Percentiles rank a stretch among this genome's conserved stretches.
Evolutionary conservation across 805 yeast genomes (phyloP).

Genomic region (Ogataea methanolica): DNA sequence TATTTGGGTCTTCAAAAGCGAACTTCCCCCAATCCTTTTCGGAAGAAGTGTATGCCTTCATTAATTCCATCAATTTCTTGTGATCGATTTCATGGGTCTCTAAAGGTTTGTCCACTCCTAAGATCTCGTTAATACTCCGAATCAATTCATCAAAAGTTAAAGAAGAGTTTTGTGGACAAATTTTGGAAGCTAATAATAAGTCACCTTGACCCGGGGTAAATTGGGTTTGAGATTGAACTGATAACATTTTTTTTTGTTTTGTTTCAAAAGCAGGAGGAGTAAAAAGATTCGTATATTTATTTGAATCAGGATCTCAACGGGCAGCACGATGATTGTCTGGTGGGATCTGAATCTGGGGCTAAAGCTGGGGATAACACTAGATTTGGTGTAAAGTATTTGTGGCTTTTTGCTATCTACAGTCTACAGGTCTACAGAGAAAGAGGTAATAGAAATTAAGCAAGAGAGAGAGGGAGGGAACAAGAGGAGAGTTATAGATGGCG

Average conservation of each 20-base stretch:
- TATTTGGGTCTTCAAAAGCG: constrained; percentile 48
- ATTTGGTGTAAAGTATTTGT: too few species aligned
- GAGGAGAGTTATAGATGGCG: too few species aligned
- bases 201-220: background rate
- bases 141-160: constrained; percentile 29
- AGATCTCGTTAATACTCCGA: constrained; percentile 27
- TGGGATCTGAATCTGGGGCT: background rate
- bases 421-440: too few species aligned
- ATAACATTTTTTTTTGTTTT: background rate
- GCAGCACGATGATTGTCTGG: too few species aligned
- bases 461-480: too few species aligned
- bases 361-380: too few species aligned
- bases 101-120: constrained; percentile 30
- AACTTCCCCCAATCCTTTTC: constrained; percentile 54
- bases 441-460: too few species aligned
- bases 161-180: background rate
- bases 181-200: constrained; percentile 1
- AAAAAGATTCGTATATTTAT: too few species aligned
- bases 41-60: constrained; percentile 44
- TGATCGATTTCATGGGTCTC: constrained; percentile 48
- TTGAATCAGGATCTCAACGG: too few species aligned
- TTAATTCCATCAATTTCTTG: constrained; percentile 36
- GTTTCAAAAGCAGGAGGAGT: too few species aligned
- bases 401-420: too few species aligned
- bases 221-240: background rate